Evolutionary conservation across 2,329 filamentous ascomycete genomes (phyloP).

Genomic region (Podosphaera leucotricha): DNA sequence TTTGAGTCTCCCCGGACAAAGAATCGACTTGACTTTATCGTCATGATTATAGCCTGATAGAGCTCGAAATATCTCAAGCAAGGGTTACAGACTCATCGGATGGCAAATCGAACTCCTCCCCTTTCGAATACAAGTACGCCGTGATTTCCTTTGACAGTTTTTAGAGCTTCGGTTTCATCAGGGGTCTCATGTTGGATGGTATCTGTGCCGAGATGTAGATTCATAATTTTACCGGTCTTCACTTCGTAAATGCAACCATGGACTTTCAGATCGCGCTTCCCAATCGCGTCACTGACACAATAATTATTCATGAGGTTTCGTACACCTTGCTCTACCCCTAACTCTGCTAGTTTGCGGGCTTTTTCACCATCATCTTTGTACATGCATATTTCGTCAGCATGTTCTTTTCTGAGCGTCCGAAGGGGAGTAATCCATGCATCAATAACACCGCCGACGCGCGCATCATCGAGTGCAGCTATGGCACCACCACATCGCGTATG

Average conservation of each 20-base stretch:
- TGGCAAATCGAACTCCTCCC: constrained; percentile 18
- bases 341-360: constrained; percentile 41
- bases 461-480: constrained; percentile 28
- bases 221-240: constrained; percentile 22
- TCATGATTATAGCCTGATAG: neutral
- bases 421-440: constrained; percentile 32
- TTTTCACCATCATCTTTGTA: constrained; percentile 30
- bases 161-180: constrained; percentile 1
- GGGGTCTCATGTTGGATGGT: constrained; percentile 3
- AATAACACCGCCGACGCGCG: constrained; percentile 26
- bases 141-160: constrained; percentile 20
- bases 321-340: constrained; percentile 52
- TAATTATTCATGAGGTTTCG: constrained; percentile 43
- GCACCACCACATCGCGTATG: constrained; percentile 48
- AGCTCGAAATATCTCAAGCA: neutral
- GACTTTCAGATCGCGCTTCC: constrained; percentile 45
- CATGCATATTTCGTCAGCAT: constrained; percentile 31
- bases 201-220: constrained; percentile 22
- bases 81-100: constrained; percentile 6
- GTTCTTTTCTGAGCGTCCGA: constrained; percentile 20
- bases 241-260: constrained; percentile 60
- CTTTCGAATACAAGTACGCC: constrained; percentile 26
- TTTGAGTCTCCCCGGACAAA: neutral
- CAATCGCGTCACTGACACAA: constrained; percentile 44
- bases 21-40: neutral